Conservation (phyloP, 148 eudicot species). For the Rhododendron griersonianum region DNA sequence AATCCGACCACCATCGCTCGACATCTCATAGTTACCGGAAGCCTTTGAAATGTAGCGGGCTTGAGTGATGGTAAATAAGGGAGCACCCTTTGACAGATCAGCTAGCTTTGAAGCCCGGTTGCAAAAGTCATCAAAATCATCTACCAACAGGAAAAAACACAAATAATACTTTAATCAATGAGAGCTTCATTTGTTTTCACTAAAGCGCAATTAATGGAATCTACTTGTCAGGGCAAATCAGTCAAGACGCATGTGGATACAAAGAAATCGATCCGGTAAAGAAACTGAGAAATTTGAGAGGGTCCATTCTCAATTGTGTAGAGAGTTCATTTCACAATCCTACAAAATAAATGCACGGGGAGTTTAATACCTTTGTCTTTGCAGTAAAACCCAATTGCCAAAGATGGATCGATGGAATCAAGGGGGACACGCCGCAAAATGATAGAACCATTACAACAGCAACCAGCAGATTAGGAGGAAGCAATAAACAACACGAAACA, state of each 20-base stretch:
- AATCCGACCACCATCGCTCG: constrained; percentile 13
- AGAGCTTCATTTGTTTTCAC: neutral
- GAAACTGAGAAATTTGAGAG: neutral
- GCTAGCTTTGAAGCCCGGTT: constrained; percentile 62
- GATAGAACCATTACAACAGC: constrained; percentile 30
- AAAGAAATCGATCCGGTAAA: neutral
- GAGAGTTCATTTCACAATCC: neutral
- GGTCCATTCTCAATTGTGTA: neutral
- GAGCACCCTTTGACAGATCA: constrained; percentile 76
- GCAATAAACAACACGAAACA: neutral
- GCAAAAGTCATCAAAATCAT: constrained; percentile 80
- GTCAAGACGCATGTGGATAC: neutral
- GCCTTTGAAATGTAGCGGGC: constrained; percentile 39
- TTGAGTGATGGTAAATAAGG: constrained; percentile 63
- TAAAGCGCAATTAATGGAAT: neutral
- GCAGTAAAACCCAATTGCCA: constrained; percentile 94
- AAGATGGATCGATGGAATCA: constrained; percentile 82
- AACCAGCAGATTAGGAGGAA: neutral
- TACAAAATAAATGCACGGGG: neutral
- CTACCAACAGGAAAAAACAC: constrained; percentile 25
- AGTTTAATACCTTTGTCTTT: constrained; percentile 62
- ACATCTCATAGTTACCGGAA: constrained; percentile 8
- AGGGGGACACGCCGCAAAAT: constrained; percentile 63
- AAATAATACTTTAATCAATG: neutral
- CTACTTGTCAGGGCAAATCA: neutral